Evolutionary conservation across 2,329 filamentous ascomycete species (phyloP).

Genomic region (Cladosporium sp.): DNA sequence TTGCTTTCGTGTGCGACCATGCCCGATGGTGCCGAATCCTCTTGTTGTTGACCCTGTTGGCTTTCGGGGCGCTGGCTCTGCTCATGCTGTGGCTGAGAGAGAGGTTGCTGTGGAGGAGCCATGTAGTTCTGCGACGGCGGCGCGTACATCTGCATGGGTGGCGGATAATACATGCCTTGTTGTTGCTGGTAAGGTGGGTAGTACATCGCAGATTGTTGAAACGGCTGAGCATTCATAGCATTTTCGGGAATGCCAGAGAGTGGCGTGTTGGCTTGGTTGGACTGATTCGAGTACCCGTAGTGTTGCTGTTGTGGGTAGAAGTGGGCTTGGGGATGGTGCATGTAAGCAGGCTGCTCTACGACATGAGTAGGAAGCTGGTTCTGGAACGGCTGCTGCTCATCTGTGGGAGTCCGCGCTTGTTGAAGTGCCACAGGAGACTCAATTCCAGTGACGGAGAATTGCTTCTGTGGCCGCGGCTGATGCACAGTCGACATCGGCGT

Average conservation of each 20-base stretch:
- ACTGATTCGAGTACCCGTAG: constrained; percentile 60
- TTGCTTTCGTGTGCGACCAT: constrained; percentile 82
- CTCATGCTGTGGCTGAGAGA: constrained; percentile 18
- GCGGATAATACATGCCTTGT: constrained; percentile 63
- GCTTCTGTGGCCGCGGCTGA: constrained; percentile 90
- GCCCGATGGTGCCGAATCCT: constrained; percentile 38
- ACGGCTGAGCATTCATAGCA: constrained; percentile 83
- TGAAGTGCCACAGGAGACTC: constrained; percentile 70
- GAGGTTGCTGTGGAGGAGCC: constrained; percentile 20
- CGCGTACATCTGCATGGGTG: constrained; percentile 29
- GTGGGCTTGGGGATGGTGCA: constrained; percentile 38
- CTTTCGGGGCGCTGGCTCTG: constrained; percentile 14
- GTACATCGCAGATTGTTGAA: constrained; percentile 63
- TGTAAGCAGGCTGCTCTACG: constrained; percentile 49
- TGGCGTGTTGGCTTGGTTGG: constrained; percentile 71
- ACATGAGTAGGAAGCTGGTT: constrained; percentile 84
- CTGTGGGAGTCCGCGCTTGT: constrained; percentile 36
- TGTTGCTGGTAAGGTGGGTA: constrained; percentile 59
- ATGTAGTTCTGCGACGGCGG: constrained; percentile 25
- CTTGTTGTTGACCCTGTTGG: constrained; percentile 22
- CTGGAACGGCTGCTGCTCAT: constrained; percentile 82
- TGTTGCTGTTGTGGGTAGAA: constrained; percentile 46
- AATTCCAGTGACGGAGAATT: constrained; percentile 87
- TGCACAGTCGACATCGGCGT: constrained; percentile 72
- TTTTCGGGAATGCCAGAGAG: constrained; percentile 89